phyloP scores from a whole-genome alignment of 2,329 filamentous ascomycete genomes.

The Periglandula ipomoeae region DNA sequence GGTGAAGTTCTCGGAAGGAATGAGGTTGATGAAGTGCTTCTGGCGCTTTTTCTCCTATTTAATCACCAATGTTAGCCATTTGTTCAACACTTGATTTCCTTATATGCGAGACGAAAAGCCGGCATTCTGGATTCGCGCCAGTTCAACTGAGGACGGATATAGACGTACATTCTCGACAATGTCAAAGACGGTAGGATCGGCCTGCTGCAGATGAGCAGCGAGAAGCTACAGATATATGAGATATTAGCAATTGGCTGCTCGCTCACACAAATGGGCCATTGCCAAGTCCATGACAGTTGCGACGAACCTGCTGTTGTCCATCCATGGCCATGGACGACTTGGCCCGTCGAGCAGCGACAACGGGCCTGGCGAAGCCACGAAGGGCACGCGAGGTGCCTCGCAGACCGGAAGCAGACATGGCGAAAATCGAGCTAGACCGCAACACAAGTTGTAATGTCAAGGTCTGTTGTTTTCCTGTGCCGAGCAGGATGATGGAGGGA shows the following conservation, averaged over 20 bases:
- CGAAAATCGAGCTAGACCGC: not conserved
- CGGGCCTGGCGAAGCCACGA: constrained; percentile 29
- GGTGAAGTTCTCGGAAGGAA: constrained; percentile 92
- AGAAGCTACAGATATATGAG: constrained; percentile 59
- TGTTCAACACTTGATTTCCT: not conserved
- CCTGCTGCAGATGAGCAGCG: constrained; percentile 66
- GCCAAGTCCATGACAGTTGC: not conserved
- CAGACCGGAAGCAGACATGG: constrained; percentile 39
- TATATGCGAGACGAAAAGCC: no score
- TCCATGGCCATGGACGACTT: constrained; percentile 42
- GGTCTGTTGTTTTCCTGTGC: not conserved
- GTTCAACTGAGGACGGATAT: not conserved
- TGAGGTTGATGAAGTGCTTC: constrained; percentile 97
- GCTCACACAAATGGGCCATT: constrained; percentile 9
- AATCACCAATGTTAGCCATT: not conserved
- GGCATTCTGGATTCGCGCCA: not conserved
- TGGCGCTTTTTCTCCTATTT: constrained; percentile 87
- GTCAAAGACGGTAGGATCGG: constrained; percentile 77
- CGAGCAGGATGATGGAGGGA: not conserved
- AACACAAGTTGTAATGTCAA: not conserved
- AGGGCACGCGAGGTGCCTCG: constrained; percentile 40
- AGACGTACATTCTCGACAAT: constrained; percentile 75
- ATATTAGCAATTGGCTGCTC: constrained; percentile 8
- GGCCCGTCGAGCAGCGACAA: constrained; percentile 23
- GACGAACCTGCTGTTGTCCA: constrained; percentile 49